Base-by-base conservation (phyloP, 345 rosid genomes). In the Syzygium aqueum region DNA sequence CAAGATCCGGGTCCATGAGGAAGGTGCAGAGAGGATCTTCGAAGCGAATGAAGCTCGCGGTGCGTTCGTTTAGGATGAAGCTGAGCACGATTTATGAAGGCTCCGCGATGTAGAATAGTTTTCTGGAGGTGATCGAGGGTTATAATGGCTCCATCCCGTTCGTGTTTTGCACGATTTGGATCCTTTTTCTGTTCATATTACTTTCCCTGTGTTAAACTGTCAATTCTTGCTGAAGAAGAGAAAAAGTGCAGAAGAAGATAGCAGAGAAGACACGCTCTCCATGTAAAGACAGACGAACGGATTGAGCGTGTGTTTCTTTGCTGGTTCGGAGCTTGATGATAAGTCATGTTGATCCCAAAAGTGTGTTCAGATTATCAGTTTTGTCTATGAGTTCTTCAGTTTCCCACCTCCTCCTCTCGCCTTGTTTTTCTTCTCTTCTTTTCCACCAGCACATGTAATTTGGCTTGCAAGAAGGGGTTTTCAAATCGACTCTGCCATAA, bases 11-110 rank as follows among this genome's bases (percentile, higher is more conserved):
- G 16, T 96, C 98, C 22, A 91, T 90, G 33, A 89, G 93, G 91
- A 95, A 65, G 88, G n/a, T 92, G 73, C 94, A 88, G 46, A 94
- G 91, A 88, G 91, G 88, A 49, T 90, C 96, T 21, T 95, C 99
- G 9, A 91, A 90, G 89, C 92, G 97, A 88, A 93, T 97, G 4
- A 97, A 93, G 85, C 27, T 93, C 85, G 98, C 96, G 63, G 98
- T 93, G 89, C 93, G 97, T 8, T 95, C 99, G 8, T 97, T 96
- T 84, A 86, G 93, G 87, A 93, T 95, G 77, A 89, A 93, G 61
- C 91, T 97, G 84, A 91, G 93, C 87, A 95, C 98, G 16, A 95
- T 97, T 77, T 88, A 95, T 15, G 99, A 97, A 90, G 96, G 98
- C 22, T 87, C 91, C 17, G 95, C 89, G 65, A 88, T 93, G 51